Evolutionary conservation across 2,329 filamentous ascomycete genomes (phyloP).

Genomic region (Albophoma yamanashiensis): DNA sequence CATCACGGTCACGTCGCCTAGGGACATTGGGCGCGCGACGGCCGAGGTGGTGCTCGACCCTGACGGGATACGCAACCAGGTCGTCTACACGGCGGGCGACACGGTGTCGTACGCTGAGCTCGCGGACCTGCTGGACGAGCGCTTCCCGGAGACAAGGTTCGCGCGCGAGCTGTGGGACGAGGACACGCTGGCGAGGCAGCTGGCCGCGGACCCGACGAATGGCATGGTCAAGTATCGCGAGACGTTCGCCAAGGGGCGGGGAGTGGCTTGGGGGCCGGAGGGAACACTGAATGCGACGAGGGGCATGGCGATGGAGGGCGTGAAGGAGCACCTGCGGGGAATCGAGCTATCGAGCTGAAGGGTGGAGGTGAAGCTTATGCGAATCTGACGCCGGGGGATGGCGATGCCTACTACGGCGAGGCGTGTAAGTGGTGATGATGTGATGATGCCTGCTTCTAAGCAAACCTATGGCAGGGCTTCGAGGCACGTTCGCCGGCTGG

Average conservation of each 20-base stretch:
- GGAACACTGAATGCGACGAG: slow-evolving; percentile 41
- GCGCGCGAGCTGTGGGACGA: slow-evolving; percentile 38
- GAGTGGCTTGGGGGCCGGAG: slow-evolving; percentile 46
- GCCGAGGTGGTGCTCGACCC: slow-evolving; percentile 43
- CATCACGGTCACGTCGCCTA: slow-evolving; percentile 51
- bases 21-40: slow-evolving; percentile 52
- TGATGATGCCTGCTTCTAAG: neutral
- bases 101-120: slow-evolving; percentile 46
- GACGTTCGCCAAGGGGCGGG: slow-evolving; percentile 47
- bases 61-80: slow-evolving; percentile 20
- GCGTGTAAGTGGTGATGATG: neutral
- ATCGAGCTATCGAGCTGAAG: slow-evolving; percentile 5
- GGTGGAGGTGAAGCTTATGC: neutral
- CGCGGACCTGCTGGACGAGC: slow-evolving; percentile 39
- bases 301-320: slow-evolving; percentile 31
- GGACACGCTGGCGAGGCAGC: slow-evolving; percentile 29
- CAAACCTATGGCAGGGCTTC: neutral
- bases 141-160: slow-evolving; percentile 25
- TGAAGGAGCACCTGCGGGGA: slow-evolving; percentile 26
- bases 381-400: neutral
- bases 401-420: neutral
- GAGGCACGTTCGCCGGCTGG: neutral
- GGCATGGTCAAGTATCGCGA: slow-evolving; percentile 47
- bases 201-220: slow-evolving; percentile 37
- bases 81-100: slow-evolving; percentile 51